Evolutionary conservation across 805 yeast species (phyloP).

Genomic region (Wickerhamomyces strasburgensis): DNA sequence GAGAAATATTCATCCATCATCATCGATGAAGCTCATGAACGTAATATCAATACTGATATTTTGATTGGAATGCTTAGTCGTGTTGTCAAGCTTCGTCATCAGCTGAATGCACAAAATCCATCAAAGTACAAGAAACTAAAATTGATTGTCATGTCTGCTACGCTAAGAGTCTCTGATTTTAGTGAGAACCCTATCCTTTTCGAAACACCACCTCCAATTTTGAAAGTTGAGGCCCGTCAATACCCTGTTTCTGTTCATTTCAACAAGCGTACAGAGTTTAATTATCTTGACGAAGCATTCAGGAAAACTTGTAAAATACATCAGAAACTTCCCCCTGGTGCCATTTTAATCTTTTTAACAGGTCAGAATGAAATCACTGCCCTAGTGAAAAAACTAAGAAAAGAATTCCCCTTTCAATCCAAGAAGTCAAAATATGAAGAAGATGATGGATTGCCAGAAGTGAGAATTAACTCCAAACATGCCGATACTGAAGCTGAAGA

Average conservation of each 20-base stretch:
- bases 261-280: slow-evolving; percentile 68
- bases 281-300: slow-evolving; percentile 84
- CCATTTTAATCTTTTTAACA: slow-evolving; percentile 84
- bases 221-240: slow-evolving; percentile 89
- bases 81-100: slow-evolving; percentile 65
- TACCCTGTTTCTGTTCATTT: slow-evolving; percentile 91
- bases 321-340: slow-evolving; percentile 83
- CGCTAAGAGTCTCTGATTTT: slow-evolving; percentile 88
- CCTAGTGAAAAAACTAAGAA: slow-evolving; percentile 63
- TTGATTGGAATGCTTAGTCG: slow-evolving; percentile 92
- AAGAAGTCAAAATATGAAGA: slow-evolving; percentile 24
- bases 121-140: slow-evolving; percentile 57
- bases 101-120: slow-evolving; percentile 45
- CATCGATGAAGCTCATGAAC: slow-evolving; percentile 97
- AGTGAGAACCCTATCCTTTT: slow-evolving; percentile 76
- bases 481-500: slow-evolving; percentile 85
- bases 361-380: slow-evolving; percentile 89
- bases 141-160: slow-evolving; percentile 93
- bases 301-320: slow-evolving; percentile 85
- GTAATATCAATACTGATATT: slow-evolving; percentile 94
- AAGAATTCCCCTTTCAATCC: slow-evolving; percentile 57
- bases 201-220: slow-evolving; percentile 71
- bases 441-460: slow-evolving; percentile 34
- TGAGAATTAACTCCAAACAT: slow-evolving; percentile 50
- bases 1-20: slow-evolving; percentile 80